phyloP scores from a whole-genome alignment of 1,284 basidiomycete species.

The Sporisorium graminicola region DNA sequence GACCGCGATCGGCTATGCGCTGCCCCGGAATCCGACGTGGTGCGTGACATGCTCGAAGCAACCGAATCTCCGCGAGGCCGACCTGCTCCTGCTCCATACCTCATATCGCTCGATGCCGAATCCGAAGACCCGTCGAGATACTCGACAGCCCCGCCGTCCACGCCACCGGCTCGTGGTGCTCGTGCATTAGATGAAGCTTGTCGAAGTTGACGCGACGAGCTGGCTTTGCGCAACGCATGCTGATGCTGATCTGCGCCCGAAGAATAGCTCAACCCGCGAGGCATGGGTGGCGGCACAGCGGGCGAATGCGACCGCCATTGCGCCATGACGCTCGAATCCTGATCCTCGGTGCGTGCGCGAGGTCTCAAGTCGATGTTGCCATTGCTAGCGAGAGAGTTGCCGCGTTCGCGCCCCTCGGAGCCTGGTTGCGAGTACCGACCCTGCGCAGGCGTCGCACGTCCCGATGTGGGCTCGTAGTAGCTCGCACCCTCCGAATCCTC shows the following conservation, averaged over 20 bases:
- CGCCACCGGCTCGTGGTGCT: slow-evolving; percentile 10
- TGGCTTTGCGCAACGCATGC: slow-evolving; percentile 57
- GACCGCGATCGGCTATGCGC: slow-evolving; percentile 49
- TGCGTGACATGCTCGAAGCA: slow-evolving; percentile 43
- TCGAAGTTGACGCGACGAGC: slow-evolving; percentile 54
- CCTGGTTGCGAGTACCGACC: slow-evolving; percentile 55
- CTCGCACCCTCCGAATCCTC: slow-evolving; percentile 34
- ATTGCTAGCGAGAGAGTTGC: slow-evolving; percentile 33
- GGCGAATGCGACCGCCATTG: slow-evolving; percentile 65
- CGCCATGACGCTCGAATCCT: slow-evolving; percentile 56
- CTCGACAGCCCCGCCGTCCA: slow-evolving; percentile 49
- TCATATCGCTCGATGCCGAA: slow-evolving; percentile 27
- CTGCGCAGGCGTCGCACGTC: slow-evolving; percentile 52
- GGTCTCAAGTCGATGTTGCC: slow-evolving; percentile 39
- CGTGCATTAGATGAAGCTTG: slow-evolving; percentile 18
- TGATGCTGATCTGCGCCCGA: slow-evolving; percentile 50
- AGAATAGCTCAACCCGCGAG: slow-evolving; percentile 43
- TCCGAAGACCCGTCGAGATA: slow-evolving; percentile 49
- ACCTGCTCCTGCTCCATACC: neutral
- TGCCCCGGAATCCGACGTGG: slow-evolving; percentile 40
- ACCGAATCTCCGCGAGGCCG: slow-evolving; percentile 35
- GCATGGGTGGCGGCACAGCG: slow-evolving; percentile 51
- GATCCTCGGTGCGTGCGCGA: slow-evolving; percentile 61
- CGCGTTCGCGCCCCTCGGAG: slow-evolving; percentile 53
- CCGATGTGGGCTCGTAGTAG: slow-evolving; percentile 39